Conservation (phyloP, 495 filamentous ascomycete species). For the Trichoderma erinaceum region DNA sequence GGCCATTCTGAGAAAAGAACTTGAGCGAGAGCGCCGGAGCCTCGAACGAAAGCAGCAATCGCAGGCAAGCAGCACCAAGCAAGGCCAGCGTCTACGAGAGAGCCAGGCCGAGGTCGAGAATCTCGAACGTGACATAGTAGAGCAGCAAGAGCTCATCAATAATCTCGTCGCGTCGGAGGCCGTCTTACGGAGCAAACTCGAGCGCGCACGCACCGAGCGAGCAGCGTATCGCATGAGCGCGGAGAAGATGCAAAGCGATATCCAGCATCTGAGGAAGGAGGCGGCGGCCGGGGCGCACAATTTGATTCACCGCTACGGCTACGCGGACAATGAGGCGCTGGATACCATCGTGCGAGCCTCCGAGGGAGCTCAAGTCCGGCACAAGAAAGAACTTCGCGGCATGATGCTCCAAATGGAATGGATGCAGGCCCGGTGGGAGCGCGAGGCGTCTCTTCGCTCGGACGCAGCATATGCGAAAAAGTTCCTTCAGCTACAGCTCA, state of each 20-base stretch:
- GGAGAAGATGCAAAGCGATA: constrained; percentile 38
- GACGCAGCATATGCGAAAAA: constrained; percentile 76
- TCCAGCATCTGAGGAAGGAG: constrained; percentile 33
- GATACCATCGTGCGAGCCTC: constrained; percentile 44
- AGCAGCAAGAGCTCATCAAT: constrained; percentile 33
- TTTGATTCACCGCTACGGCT: background rate
- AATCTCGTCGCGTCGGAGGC: constrained; percentile 29
- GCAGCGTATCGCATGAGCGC: constrained; percentile 37
- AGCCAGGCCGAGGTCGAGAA: constrained; percentile 54
- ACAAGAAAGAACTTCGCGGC: constrained; percentile 75
- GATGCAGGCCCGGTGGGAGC: constrained; percentile 67
- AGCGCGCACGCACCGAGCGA: constrained; percentile 39
- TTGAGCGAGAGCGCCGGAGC: too few species aligned
- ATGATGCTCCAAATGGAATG: constrained; percentile 85
- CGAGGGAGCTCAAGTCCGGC: constrained; percentile 52
- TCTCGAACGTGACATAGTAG: constrained; percentile 38
- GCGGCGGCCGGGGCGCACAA: constrained; percentile 21
- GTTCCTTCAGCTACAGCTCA: constrained; percentile 70
- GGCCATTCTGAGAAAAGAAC: too few species aligned
- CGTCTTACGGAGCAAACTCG: constrained; percentile 38
- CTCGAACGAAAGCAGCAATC: constrained; percentile 16
- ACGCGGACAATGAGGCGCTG: constrained; percentile 16
- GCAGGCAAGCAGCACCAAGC: constrained; percentile 46
- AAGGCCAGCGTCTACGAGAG: constrained; percentile 61
- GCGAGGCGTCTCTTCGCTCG: constrained; percentile 72